Percentiles rank a stretch among this genome's conserved stretches.
Evolutionary conservation across 768 basidiomycete genomes (phyloP).

Genomic region (Thelephora ganbajun): DNA sequence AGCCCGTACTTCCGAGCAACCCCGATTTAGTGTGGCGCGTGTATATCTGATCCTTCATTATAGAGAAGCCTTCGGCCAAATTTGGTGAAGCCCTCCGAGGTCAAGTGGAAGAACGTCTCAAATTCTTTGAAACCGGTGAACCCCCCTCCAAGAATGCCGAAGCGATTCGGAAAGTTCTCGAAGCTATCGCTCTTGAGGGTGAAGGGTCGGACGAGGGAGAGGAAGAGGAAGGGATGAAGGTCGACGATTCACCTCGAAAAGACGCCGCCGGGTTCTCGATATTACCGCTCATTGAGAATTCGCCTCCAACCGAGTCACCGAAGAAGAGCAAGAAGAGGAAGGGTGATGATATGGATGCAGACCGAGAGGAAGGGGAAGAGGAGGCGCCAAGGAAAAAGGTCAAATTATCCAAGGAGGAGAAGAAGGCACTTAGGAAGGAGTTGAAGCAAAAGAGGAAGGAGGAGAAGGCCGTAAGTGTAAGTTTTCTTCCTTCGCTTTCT

Average conservation of each 20-base stretch:
- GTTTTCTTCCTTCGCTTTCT: too few species aligned
- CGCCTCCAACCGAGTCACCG: constrained; percentile 37
- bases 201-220: constrained; percentile 39
- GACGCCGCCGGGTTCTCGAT: not conserved
- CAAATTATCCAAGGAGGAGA: constrained; percentile 75
- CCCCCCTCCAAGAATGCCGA: constrained; percentile 86
- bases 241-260: not conserved
- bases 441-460: constrained; percentile 50
- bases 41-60: too few species aligned
- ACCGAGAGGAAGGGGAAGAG: constrained; percentile 41
- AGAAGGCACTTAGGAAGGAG: constrained; percentile 72
- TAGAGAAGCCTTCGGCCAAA: constrained; percentile 77
- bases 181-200: constrained; percentile 58
- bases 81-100: constrained; percentile 88
- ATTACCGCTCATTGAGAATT: constrained; percentile 44
- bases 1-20: constrained; percentile 8
- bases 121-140: constrained; percentile 86
- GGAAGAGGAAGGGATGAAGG: constrained; percentile 33
- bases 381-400: constrained; percentile 51
- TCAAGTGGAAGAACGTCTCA: constrained; percentile 91
- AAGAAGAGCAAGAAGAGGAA: constrained; percentile 50
- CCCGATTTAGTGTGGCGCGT: not conserved
- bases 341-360: constrained; percentile 43
- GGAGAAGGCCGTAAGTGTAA: constrained; percentile 28
- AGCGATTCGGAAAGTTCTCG: constrained; percentile 79